Percentiles rank a stretch among this genome's conserved stretches.
Evolutionary conservation across 345 rosid species (phyloP).

Genomic region (Excoecaria cochinchinensis): DNA sequence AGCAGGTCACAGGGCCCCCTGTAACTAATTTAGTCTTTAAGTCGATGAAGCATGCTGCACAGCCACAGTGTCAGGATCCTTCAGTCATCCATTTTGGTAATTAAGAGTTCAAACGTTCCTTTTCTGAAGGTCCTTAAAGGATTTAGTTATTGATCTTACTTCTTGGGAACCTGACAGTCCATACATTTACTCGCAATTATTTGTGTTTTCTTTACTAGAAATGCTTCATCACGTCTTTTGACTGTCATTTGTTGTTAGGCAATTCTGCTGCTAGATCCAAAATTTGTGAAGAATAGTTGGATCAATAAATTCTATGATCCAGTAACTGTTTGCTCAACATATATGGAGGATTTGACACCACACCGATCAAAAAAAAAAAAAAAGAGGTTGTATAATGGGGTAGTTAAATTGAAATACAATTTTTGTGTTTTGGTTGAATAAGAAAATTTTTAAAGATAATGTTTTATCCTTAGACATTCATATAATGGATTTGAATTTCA

Average conservation of each 20-base stretch:
- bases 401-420: background rate
- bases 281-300: background rate
- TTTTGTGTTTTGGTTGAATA: background rate
- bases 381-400: background rate
- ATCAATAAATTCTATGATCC: background rate
- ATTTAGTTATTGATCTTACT: background rate
- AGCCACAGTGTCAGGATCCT: conserved; percentile 16
- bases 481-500: background rate
- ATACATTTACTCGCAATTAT: background rate
- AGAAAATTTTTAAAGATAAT: background rate
- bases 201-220: background rate
- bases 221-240: background rate
- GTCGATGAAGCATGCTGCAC: conserved; percentile 20
- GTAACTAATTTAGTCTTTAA: conserved; percentile 24
- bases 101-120: background rate
- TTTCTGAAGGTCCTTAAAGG: background rate
- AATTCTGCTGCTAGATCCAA: background rate
- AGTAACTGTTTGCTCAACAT: background rate
- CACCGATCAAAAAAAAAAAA: background rate
- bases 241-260: background rate
- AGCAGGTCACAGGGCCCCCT: conserved; percentile 72
- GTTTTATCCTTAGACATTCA: background rate
- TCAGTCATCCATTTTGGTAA: conserved; percentile 25
- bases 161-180: background rate
- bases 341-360: background rate